Base-by-base conservation (phyloP, 352 stramenopile species). In the Pythium pyrilobum region DNA sequence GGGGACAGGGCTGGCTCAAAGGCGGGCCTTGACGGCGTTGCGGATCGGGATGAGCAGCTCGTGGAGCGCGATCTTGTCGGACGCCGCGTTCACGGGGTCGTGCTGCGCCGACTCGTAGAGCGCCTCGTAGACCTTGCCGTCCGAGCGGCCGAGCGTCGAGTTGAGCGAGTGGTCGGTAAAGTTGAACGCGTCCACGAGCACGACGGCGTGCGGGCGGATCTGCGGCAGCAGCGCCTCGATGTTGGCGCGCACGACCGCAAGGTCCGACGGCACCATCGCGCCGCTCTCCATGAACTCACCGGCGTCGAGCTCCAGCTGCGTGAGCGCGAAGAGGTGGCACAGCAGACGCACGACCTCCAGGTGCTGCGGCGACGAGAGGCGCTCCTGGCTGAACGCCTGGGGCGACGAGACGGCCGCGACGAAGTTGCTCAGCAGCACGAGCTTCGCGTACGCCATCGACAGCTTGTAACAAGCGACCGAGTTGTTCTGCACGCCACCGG, bases 181-280 rank as follows among this genome's bases (percentile, higher is more conserved):
- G 61, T 90, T 85, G 64, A 89, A 93, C 16, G 74, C 76, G 34
- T 93, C 80, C 25, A 83, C 77, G 23, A 91, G 74, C 44, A 67
- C 67, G 34, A 93, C 79, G n/a, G 79, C 82, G 42, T 93, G 73
- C 7, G 69, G 64, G 9, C 80, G 79, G 37, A 91, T 66, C 23
- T 71, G 67, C 16, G 39, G 41, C 13, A 87, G 72, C 18, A 87
- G 56, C 32, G 65, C 55, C 45, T 85, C 70, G 42, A 87, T 77
- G 52, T 64, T 69, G 18, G 60, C 47, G 27, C 79, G 77, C n/a
- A 92, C 60, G 21, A 65, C 40, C 20, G 62, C 24, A 49, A 92
- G 70, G 7, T 85, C 64, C n/a, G 25, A 54, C 20, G 63, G 64
- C 12, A 65, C 53, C n/a, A 88, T 64, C 20, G 66, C 72, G n/a